These are phyloP conservation scores for Wickerhamomyces sp. DNA, from an alignment of 1,139 yeast species.

Conservation along the genomic window DNA sequence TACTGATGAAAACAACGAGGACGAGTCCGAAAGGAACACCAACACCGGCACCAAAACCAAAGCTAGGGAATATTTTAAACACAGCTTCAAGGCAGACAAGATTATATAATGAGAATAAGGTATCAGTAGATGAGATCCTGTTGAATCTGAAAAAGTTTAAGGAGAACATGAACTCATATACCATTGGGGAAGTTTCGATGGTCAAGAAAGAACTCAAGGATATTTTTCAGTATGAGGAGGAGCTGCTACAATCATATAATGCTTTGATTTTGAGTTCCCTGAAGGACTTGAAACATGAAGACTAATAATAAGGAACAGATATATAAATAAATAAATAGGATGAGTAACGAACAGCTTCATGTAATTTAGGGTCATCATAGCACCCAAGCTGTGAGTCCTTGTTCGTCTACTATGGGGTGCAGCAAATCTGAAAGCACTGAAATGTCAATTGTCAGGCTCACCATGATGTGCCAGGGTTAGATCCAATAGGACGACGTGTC, in stretches of 20 bases:
- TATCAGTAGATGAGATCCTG: slow-evolving; percentile 12
- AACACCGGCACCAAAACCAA: background rate
- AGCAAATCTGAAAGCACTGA: no score
- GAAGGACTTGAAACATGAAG: slow-evolving; percentile 2
- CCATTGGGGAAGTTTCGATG: slow-evolving; percentile 13
- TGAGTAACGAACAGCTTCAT: background rate
- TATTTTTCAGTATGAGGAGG: slow-evolving; percentile 17
- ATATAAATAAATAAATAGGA: background rate
- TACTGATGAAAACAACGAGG: background rate
- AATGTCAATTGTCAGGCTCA: no score
- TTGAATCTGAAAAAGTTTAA: slow-evolving; percentile 14
- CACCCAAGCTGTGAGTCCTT: no score
- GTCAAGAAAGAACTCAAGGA: slow-evolving; percentile 18
- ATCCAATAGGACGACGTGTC: no score
- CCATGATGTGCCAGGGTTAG: no score
- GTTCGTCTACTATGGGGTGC: no score
- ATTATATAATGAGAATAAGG: slow-evolving; percentile 10
- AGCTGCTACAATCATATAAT: slow-evolving; percentile 15
- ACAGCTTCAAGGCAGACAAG: slow-evolving; percentile 3
- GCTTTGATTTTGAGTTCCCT: slow-evolving; percentile 11
- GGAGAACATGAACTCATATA: slow-evolving; percentile 14
- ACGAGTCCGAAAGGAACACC: slow-evolving; percentile 2
- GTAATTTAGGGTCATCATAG: background rate
- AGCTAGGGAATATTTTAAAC: background rate
- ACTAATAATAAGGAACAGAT: slow-evolving; percentile 1